These are phyloP conservation scores for Candida pseudofarinosa DNA, from an alignment of 805 yeast species.

Conservation along the genomic window DNA sequence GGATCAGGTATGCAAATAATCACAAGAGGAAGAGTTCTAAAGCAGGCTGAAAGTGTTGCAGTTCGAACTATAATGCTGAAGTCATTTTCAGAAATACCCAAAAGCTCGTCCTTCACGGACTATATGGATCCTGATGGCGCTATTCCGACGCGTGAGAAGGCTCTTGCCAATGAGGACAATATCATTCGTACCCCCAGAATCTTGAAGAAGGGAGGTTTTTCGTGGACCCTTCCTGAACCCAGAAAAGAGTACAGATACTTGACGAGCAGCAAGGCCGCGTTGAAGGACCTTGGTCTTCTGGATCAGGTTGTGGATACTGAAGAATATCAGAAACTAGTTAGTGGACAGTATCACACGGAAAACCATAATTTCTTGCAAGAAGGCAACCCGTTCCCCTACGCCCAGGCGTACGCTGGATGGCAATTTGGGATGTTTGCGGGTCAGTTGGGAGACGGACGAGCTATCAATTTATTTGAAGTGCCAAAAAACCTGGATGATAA, in stretches of 20 bases:
- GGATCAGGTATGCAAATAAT: background rate
- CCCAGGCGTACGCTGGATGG: constrained; percentile 93
- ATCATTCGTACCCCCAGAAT: constrained; percentile 35
- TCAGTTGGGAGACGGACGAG: constrained; percentile 95
- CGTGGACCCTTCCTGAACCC: constrained; percentile 67
- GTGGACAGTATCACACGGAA: constrained; percentile 48
- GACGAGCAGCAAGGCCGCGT: constrained; percentile 55
- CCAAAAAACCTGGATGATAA: constrained; percentile 29
- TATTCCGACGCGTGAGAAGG: constrained; percentile 22
- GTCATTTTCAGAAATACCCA: constrained; percentile 19
- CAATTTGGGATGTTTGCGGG: constrained; percentile 98
- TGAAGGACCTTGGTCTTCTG: constrained; percentile 57
- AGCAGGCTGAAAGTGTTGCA: background rate
- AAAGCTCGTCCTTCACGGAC: constrained; percentile 24
- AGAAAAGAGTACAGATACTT: constrained; percentile 52
- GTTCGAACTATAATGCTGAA: background rate
- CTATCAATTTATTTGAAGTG: constrained; percentile 72
- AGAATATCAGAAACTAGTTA: constrained; percentile 49
- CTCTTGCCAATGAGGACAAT: constrained; percentile 25
- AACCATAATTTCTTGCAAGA: constrained; percentile 22
- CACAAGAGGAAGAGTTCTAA: background rate
- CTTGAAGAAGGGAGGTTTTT: constrained; percentile 57
- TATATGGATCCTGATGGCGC: constrained; percentile 25
- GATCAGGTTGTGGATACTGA: constrained; percentile 35
- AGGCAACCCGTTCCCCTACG: constrained; percentile 62